phyloP scores from a whole-genome alignment of 164 flowering plant species.

The Hamamelis virginiana region DNA sequence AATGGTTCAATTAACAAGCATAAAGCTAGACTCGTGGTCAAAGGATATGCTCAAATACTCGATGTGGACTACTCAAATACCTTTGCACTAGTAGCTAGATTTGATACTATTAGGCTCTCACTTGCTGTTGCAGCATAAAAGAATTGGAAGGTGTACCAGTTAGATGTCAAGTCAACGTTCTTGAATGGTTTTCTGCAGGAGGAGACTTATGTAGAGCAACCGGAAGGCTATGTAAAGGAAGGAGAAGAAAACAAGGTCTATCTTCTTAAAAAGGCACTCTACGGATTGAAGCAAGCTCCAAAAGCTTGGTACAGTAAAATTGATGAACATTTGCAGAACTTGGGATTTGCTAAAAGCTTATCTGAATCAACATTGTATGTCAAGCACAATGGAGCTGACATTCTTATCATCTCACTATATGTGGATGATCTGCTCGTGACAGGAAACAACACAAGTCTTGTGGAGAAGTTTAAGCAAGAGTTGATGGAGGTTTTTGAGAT shows the following conservation, averaged over 20 bases:
- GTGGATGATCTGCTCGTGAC: too few species aligned
- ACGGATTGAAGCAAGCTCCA: too few species aligned
- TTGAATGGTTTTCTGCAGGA: not conserved
- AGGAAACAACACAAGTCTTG: too few species aligned
- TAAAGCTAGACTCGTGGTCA: too few species aligned
- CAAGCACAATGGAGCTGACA: too few species aligned
- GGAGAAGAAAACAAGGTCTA: constrained; percentile 10
- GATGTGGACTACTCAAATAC: not conserved
- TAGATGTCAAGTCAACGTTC: too few species aligned
- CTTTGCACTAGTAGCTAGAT: not conserved
- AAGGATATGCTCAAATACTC: too few species aligned
- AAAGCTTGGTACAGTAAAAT: not conserved
- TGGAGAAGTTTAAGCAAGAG: too few species aligned
- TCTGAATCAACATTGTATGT: not conserved
- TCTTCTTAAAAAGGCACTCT: constrained; percentile 5
- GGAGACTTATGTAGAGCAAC: constrained; percentile 1
- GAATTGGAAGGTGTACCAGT: too few species aligned
- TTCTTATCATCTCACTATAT: too few species aligned
- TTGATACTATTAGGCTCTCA: not conserved
- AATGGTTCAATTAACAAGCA: too few species aligned
- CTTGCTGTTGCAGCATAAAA: not conserved
- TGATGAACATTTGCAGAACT: constrained; percentile 8
- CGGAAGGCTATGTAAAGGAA: constrained; percentile 6
- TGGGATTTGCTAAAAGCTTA: not conserved
- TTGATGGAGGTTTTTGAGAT: too few species aligned